phyloP scores from a whole-genome alignment of 192 early-diverging fungal species.

The Rhizophagus clarus region DNA sequence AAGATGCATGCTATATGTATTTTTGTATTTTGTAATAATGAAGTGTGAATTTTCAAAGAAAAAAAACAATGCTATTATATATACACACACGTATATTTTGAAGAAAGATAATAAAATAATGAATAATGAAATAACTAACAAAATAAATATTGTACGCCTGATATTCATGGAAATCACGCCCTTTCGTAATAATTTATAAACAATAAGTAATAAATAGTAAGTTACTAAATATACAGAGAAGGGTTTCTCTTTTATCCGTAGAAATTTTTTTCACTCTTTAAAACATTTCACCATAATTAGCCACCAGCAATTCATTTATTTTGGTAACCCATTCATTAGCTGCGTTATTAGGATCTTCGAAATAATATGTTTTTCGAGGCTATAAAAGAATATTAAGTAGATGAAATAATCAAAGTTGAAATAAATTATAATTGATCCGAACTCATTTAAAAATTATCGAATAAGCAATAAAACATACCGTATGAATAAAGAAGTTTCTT shows the following conservation, averaged over 20 bases:
- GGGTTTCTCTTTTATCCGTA: background rate
- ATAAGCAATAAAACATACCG: conserved; percentile 39
- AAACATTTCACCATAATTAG: conserved; percentile 51
- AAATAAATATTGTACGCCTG: background rate
- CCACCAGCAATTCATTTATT: conserved; percentile 48
- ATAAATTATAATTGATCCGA: background rate
- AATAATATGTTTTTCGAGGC: conserved; percentile 58
- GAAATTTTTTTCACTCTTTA: conserved; percentile 9
- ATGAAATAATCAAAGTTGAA: background rate
- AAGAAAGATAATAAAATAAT: background rate
- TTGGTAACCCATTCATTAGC: conserved; percentile 55
- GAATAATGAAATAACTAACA: background rate
- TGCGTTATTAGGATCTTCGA: conserved; percentile 51
- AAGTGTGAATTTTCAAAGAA: background rate
- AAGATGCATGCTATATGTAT: background rate
- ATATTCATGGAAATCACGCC: no score
- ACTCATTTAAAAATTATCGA: background rate
- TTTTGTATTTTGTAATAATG: background rate
- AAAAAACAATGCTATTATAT: background rate
- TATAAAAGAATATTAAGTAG: background rate
- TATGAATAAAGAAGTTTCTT: conserved; percentile 66
- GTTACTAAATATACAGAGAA: background rate
- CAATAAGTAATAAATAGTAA: background rate
- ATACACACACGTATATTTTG: no score
- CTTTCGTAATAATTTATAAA: background rate